Percentiles rank a stretch among this genome's conserved stretches.
These are phyloP conservation scores for Yamadazyma akitaensis DNA, from an alignment of 805 yeast genomes.

Conservation along the genomic window DNA sequence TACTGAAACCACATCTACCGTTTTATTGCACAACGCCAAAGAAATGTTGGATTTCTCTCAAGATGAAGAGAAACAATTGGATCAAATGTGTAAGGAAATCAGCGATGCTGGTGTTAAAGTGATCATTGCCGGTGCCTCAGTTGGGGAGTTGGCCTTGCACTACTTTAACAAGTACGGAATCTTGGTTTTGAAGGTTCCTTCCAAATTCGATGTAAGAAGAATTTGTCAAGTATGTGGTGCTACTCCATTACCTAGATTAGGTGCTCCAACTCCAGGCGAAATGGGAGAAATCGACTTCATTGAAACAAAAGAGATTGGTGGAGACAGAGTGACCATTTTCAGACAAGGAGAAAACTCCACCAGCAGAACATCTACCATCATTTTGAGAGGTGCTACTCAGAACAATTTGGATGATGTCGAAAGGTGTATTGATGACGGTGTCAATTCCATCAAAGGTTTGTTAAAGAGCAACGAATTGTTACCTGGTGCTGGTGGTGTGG, in stretches of 20 bases:
- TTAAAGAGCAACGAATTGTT: slow-evolving; percentile 74
- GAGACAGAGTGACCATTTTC: slow-evolving; percentile 93
- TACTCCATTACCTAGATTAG: slow-evolving; percentile 88
- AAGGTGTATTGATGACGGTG: slow-evolving; percentile 97
- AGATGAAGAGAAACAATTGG: slow-evolving; percentile 95
- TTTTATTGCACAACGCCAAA: slow-evolving; percentile 88
- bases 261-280: slow-evolving; percentile 94
- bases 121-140: slow-evolving; percentile 89
- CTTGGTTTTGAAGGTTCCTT: slow-evolving; percentile 82
- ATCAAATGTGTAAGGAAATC: slow-evolving; percentile 77
- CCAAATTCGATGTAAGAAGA: slow-evolving; percentile 92
- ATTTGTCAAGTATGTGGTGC: slow-evolving; percentile 96
- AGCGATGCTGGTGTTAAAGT: slow-evolving; percentile 82
- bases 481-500: slow-evolving; percentile 97
- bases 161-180: slow-evolving; percentile 84
- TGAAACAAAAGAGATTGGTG: slow-evolving; percentile 92
- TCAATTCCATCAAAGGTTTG: slow-evolving; percentile 84
- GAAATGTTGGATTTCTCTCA: slow-evolving; percentile 95
- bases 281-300: slow-evolving; percentile 84
- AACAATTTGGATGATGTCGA: slow-evolving; percentile 91
- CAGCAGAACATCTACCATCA: slow-evolving; percentile 79
- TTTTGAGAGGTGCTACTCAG: slow-evolving; percentile 94
- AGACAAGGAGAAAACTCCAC: slow-evolving; percentile 68
- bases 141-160: slow-evolving; percentile 92
- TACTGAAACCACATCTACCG: slow-evolving; percentile 99